Conservation (phyloP, 768 basidiomycete genomes). For the Xerocomellus dryophilus region DNA sequence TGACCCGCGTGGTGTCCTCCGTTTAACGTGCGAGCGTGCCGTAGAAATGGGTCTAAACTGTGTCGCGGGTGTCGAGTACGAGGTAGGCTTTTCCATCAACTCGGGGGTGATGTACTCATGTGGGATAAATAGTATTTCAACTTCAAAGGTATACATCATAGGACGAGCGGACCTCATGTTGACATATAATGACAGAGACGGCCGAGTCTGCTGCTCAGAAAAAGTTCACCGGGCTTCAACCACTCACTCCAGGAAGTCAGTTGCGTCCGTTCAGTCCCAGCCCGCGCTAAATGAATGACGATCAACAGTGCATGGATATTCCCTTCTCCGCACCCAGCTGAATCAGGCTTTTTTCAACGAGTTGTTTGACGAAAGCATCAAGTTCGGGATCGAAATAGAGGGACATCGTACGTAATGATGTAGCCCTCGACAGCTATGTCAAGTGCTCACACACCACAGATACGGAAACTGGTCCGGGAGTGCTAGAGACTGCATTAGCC, state of each 20-base stretch:
- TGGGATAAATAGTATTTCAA: conserved; percentile 75
- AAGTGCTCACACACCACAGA: conserved; percentile 42
- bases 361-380: conserved; percentile 69
- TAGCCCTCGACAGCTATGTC: neutral
- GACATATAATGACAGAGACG: conserved; percentile 57
- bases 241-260: conserved; percentile 92
- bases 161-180: neutral
- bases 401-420: conserved; percentile 63
- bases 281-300: conserved; percentile 3
- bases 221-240: conserved; percentile 66
- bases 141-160: conserved; percentile 65
- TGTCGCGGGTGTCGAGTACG: conserved; percentile 89
- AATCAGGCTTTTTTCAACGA: conserved; percentile 89
- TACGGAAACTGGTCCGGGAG: conserved; percentile 91
- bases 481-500: conserved; percentile 82
- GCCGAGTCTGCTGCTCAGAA: conserved; percentile 73
- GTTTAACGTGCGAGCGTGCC: conserved; percentile 51
- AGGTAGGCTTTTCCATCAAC: conserved; percentile 47
- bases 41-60: conserved; percentile 53
- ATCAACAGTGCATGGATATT: conserved; percentile 90
- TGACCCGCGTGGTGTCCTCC: conserved; percentile 84
- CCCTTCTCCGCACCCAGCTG: conserved; percentile 83
- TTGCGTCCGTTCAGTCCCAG: conserved; percentile 7
- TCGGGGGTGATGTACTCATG: conserved; percentile 2
- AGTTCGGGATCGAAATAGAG: conserved; percentile 81